Conservation (phyloP, 129 eudicot genomes). For the Artemisia argyi region DNA sequence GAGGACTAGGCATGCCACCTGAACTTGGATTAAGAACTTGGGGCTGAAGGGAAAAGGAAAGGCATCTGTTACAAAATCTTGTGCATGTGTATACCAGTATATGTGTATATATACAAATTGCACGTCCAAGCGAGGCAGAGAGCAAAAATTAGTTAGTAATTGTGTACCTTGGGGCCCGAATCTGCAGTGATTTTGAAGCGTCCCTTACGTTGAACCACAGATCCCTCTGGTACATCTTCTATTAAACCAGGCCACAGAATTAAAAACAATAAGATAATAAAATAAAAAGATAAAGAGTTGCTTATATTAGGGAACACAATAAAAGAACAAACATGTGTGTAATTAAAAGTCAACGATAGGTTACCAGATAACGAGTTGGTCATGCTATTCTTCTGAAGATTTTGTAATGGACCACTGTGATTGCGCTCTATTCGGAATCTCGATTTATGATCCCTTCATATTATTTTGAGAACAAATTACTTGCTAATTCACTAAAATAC, state of each 20-base stretch:
- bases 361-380: slow-evolving; percentile 52
- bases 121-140: neutral
- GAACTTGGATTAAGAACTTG: slow-evolving; percentile 33
- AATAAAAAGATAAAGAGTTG: too few relatives aligned
- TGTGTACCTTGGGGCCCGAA: slow-evolving; percentile 35
- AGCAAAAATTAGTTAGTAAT: neutral
- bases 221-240: slow-evolving; percentile 66
- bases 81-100: neutral
- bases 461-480: slow-evolving; percentile 15
- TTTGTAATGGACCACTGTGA: slow-evolving; percentile 75
- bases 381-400: slow-evolving; percentile 54
- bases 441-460: slow-evolving; percentile 59
- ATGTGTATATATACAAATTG: neutral
- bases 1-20: slow-evolving; percentile 43
- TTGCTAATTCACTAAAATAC: neutral
- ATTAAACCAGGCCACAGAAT: slow-evolving; percentile 40
- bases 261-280: too few relatives aligned
- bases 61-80: slow-evolving; percentile 30
- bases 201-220: slow-evolving; percentile 73
- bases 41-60: slow-evolving; percentile 41
- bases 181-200: slow-evolving; percentile 89
- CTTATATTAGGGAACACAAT: neutral
- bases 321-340: neutral
- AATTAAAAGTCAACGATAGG: neutral
- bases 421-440: slow-evolving; percentile 55